phyloP scores from a whole-genome alignment of 768 basidiomycete species.

The Phylloporus arenicola region DNA sequence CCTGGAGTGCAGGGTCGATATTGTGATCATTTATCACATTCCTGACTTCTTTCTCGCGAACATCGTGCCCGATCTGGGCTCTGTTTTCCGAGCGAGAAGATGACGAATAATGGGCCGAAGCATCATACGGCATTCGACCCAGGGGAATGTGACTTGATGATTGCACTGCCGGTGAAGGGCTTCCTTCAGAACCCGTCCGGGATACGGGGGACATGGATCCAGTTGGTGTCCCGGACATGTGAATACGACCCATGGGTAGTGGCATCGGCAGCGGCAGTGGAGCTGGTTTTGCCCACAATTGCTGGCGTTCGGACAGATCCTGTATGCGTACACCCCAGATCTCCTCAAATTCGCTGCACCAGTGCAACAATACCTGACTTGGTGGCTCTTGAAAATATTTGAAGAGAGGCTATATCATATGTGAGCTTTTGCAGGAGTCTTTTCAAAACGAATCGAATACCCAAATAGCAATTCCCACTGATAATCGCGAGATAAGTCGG shows the following conservation, averaged over 20 bases:
- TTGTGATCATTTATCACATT: slow-evolving; percentile 22
- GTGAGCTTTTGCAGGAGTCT: slow-evolving; percentile 14
- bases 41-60: slow-evolving; percentile 24
- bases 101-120: slow-evolving; percentile 25
- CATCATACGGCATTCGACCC: slow-evolving; percentile 35
- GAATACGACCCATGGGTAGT: slow-evolving; percentile 23
- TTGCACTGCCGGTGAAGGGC: slow-evolving; percentile 11
- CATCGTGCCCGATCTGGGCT: slow-evolving; percentile 17
- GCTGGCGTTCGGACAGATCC: slow-evolving; percentile 36
- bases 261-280: slow-evolving; percentile 26
- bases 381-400: slow-evolving; percentile 57
- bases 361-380: slow-evolving; percentile 45
- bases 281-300: slow-evolving; percentile 12
- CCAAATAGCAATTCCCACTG: slow-evolving; percentile 61
- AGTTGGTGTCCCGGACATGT: slow-evolving; percentile 6
- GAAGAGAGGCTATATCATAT: slow-evolving; percentile 51
- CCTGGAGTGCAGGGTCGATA: slow-evolving; percentile 31
- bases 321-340: slow-evolving; percentile 57
- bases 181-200: slow-evolving; percentile 17
- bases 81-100: slow-evolving; percentile 17
- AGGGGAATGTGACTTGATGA: slow-evolving; percentile 30
- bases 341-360: slow-evolving; percentile 61
- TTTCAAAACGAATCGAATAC: slow-evolving; percentile 38
- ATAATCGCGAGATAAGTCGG: slow-evolving; percentile 16
- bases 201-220: slow-evolving; percentile 20